Evolutionary conservation across 805 yeast species (phyloP), one percentile per base, ranked within the genome.

Genomic region (Hermanozyma aechmeae): DNA sequence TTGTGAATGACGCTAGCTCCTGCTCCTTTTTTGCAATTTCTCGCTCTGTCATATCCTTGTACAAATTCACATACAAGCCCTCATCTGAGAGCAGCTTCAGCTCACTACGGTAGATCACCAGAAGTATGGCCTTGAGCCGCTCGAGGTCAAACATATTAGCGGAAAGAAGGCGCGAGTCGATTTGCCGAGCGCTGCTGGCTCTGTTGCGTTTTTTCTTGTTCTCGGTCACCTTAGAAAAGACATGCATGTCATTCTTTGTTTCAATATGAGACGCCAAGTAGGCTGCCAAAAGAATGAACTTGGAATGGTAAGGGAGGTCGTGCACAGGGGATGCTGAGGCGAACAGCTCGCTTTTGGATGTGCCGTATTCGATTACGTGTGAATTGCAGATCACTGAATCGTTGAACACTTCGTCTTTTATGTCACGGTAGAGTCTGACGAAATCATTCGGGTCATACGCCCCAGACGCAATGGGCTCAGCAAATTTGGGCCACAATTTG

Each of bases 221-320:
- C 11, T 54, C 46, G 31, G 56, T 56, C 25, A 79, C 58, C 35
- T 67, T 73, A 18, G 95, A 79, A 44, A 83, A 87, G 30, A 71
- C 59, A 29, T 73, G 69, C 43, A 76, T 57, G 51, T 86, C 96
- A 44, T 68, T 69, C 35, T 73, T 70, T 2, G 79, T 75, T 17
- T 79, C 81, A 32, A 75, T 72, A 46, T 71, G 81, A 0, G 95
- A 84, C 1, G 95, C 93, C 27, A 86, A 56, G 49, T 80, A 87
- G 1, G 94, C 77, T 1, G 95, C 84, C 18, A 85, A 68, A 11
- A 86, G 53, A n/a, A 87, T 53, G 45, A 70, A 83, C 45, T 82
- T 80, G 2, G 89, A 69, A 28, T 71, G 66, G 6, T 46, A 48
- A 0, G 87, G 74, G 24, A 82, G 54, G 38, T 76, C 78, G 29